Conservation (phyloP, 169 alveolate species). For the Blepharisma undulans region DNA sequence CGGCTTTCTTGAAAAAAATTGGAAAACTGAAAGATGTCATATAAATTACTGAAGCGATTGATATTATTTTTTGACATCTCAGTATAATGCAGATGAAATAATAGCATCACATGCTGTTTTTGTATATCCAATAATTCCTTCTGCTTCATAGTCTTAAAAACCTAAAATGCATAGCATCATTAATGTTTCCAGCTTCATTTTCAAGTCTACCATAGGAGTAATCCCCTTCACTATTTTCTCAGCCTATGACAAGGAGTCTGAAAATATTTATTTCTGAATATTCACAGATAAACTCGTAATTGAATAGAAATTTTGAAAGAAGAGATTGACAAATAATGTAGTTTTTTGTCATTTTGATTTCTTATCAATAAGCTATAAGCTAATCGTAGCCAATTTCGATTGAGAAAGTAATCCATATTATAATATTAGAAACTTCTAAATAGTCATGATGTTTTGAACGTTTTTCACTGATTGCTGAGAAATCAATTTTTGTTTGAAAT, state of each 20-base stretch:
- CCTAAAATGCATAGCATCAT: not conserved
- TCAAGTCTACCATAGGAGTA: not conserved
- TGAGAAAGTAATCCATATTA: too few relatives aligned
- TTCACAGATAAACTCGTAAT: not conserved
- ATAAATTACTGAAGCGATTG: too few relatives aligned
- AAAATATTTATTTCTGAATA: not conserved
- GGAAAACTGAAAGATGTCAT: not conserved
- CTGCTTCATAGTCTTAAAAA: not conserved
- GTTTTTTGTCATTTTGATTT: too few relatives aligned
- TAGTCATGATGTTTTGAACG: too few relatives aligned
- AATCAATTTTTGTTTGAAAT: too few relatives aligned
- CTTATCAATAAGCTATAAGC: too few relatives aligned
- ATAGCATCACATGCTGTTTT: not conserved
- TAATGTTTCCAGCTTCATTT: not conserved
- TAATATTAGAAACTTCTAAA: too few relatives aligned
- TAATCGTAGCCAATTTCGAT: too few relatives aligned
- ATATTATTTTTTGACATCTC: not conserved
- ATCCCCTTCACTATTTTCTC: constrained; percentile 25
- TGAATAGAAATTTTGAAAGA: too few relatives aligned
- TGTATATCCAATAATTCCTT: not conserved
- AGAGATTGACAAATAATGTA: too few relatives aligned
- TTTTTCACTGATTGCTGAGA: too few relatives aligned
- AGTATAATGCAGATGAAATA: not conserved
- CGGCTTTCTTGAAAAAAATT: not conserved
- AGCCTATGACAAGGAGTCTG: not conserved